Percentiles rank a stretch among this genome's conserved stretches.
These are phyloP conservation scores for Xylaria polymorpha DNA, from an alignment of 2,329 filamentous ascomycete genomes.

Conservation along the genomic window DNA sequence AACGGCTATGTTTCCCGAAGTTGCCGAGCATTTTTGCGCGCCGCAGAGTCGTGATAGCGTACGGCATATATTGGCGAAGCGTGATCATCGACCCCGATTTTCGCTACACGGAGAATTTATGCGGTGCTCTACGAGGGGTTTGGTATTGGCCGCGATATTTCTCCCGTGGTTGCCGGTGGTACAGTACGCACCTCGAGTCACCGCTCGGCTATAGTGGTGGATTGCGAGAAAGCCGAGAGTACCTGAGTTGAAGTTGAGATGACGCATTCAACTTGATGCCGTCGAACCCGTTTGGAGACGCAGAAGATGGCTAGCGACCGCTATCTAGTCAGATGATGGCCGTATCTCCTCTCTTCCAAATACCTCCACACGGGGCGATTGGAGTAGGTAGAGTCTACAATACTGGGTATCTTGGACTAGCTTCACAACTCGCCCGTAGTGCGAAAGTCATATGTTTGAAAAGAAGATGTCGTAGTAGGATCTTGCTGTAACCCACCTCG, in stretches of 20 bases:
- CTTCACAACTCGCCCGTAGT: conserved; percentile 5
- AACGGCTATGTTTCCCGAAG: conserved; percentile 19
- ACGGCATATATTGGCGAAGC: conserved; percentile 10
- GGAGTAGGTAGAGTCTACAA: conserved; percentile 10
- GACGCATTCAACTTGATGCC: conserved; percentile 21
- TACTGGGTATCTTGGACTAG: conserved; percentile 3
- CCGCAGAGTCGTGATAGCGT: conserved; percentile 30
- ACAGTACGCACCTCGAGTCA: conserved; percentile 1
- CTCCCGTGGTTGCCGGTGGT: not conserved
- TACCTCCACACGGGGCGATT: conserved; percentile 6
- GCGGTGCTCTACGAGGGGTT: not conserved
- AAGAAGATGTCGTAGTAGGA: conserved; percentile 14
- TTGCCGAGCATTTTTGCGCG: conserved; percentile 26
- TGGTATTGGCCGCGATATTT: not conserved
- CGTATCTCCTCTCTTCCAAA: conserved; percentile 16
- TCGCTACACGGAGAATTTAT: conserved; percentile 23
- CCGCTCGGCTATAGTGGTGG: not conserved
- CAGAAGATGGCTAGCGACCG: not conserved
- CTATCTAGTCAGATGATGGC: conserved; percentile 2
- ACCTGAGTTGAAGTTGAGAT: conserved; percentile 6
- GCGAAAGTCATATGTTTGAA: conserved; percentile 22
- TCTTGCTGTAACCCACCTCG: conserved; percentile 30
- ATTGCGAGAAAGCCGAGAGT: conserved; percentile 10
- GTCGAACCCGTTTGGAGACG: not conserved
- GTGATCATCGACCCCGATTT: conserved; percentile 15